Evolutionary conservation across 805 yeast genomes (phyloP).

Genomic region (Clavispora asparagi): DNA sequence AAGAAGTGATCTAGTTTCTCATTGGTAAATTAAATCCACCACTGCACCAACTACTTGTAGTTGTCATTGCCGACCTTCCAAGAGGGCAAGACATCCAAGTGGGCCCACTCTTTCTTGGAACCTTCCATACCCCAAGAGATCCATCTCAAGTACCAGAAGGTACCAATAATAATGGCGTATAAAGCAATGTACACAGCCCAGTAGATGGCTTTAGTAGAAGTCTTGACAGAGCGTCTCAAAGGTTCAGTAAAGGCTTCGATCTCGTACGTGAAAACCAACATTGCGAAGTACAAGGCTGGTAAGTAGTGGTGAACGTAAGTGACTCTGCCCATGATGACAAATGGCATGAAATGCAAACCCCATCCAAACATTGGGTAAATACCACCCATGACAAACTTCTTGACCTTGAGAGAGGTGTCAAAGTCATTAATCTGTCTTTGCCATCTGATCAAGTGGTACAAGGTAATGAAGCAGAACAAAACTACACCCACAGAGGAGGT

Average conservation of each 20-base stretch:
- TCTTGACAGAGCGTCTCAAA: conserved; percentile 9
- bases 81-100: conserved; percentile 34
- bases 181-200: conserved; percentile 37
- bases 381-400: conserved; percentile 64
- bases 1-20: background rate
- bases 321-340: conserved; percentile 91
- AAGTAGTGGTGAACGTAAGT: conserved; percentile 95
- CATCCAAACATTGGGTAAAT: conserved; percentile 85
- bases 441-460: conserved; percentile 46
- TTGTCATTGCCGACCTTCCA: conserved; percentile 41
- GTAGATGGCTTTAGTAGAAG: conserved; percentile 5
- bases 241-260: conserved; percentile 42
- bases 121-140: conserved; percentile 78
- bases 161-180: conserved; percentile 48
- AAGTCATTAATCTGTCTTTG: conserved; percentile 68
- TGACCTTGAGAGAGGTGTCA: conserved; percentile 38
- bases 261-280: conserved; percentile 63
- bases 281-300: conserved; percentile 94
- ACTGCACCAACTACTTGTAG: conserved; percentile 14
- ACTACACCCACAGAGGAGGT: conserved; percentile 57
- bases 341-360: conserved; percentile 85
- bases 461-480: conserved; percentile 44
- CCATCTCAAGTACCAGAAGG: conserved; percentile 59
- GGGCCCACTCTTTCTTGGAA: conserved; percentile 33
- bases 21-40: background rate